Evolutionary conservation across 352 stramenopile genomes (phyloP).

Genomic region (Phytophthora ohioensis): DNA sequence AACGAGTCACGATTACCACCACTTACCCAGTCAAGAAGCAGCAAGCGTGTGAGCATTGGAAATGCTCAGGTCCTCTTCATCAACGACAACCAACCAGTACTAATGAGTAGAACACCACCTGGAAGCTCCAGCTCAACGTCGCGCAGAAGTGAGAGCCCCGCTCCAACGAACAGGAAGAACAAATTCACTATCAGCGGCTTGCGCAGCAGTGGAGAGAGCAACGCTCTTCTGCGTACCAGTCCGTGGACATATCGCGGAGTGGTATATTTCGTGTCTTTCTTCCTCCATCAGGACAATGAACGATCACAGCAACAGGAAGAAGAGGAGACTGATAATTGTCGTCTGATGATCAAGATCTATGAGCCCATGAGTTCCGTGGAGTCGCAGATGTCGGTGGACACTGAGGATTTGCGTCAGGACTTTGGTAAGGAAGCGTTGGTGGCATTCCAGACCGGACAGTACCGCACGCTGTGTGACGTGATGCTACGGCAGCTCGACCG

Average conservation of each 20-base stretch:
- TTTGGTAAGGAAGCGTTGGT: conserved; percentile 57
- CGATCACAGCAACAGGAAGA: conserved; percentile 23
- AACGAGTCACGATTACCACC: conserved; percentile 21
- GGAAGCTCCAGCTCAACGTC: conserved; percentile 27
- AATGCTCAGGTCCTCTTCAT: conserved; percentile 76
- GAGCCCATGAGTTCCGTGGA: conserved; percentile 83
- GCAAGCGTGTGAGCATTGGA: conserved; percentile 72
- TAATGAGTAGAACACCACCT: conserved; percentile 22
- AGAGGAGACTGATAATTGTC: conserved; percentile 16
- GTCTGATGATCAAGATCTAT: conserved; percentile 80
- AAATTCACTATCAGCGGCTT: conserved; percentile 32
- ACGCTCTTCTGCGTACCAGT: conserved; percentile 63
- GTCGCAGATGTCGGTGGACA: conserved; percentile 70
- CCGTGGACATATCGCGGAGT: conserved; percentile 73
- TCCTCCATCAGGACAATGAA: conserved; percentile 50
- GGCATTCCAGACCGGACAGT: conserved; percentile 58
- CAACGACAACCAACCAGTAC: conserved; percentile 73
- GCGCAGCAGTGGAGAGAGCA: conserved; percentile 26
- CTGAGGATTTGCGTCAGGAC: conserved; percentile 60
- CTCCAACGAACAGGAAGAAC: conserved; percentile 5
- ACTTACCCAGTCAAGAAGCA: conserved; percentile 35
- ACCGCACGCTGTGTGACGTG: conserved; percentile 63
- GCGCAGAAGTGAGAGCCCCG: conserved; percentile 21
- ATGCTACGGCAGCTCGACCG: conserved; percentile 66
- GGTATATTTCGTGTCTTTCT: conserved; percentile 87